Evolutionary conservation across 2,329 filamentous ascomycete genomes (phyloP).

Genomic region (Epichloe sp.): DNA sequence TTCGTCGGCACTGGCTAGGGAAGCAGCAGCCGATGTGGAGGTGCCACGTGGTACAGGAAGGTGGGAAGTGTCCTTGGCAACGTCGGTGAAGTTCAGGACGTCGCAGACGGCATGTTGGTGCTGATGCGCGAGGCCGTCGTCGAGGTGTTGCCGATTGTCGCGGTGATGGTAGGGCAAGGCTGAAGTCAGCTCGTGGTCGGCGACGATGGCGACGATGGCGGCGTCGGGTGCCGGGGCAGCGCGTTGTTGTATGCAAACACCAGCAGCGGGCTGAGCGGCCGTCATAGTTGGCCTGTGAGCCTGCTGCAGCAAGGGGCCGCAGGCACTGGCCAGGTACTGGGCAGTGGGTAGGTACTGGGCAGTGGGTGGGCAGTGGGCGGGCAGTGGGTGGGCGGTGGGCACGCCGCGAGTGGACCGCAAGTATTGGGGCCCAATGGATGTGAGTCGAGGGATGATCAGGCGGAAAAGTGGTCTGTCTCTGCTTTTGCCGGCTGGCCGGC

Average conservation of each 20-base stretch:
- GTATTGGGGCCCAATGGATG: not conserved
- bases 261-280: not conserved
- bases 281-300: conserved; percentile 3
- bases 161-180: not conserved
- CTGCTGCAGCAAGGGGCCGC: not conserved
- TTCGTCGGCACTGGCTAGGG: conserved; percentile 1
- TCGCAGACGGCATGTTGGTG: conserved; percentile 9
- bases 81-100: conserved; percentile 17
- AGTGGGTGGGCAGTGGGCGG: not conserved
- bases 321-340: not conserved
- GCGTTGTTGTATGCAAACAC: not conserved
- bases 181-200: not conserved
- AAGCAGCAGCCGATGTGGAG: conserved; percentile 12
- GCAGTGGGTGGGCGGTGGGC: not conserved
- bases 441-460: not conserved
- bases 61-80: conserved; percentile 15
- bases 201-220: not conserved
- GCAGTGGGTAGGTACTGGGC: not conserved
- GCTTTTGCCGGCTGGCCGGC: not conserved
- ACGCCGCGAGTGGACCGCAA: not conserved
- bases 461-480: not conserved
- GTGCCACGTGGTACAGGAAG: conserved; percentile 17
- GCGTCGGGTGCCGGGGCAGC: not conserved
- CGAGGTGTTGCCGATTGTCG: not conserved
- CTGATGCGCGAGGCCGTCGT: not conserved